Evolutionary conservation across 352 stramenopile genomes (phyloP), one percentile per base, ranked within the genome.

Genomic region (Pythium sukuiense): DNA sequence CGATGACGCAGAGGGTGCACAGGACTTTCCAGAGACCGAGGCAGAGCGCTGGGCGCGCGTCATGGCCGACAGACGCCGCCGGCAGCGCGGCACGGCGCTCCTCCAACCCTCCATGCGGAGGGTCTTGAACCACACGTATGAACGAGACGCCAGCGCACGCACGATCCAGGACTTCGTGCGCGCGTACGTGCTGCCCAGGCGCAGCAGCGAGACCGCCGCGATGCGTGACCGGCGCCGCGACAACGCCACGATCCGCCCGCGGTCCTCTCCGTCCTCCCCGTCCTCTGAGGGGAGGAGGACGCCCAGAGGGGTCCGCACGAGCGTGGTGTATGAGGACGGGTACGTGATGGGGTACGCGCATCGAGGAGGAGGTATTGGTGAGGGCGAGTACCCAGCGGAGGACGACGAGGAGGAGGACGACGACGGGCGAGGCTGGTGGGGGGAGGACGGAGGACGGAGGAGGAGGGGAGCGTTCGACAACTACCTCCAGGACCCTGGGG

Each of bases 91-190:
- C 54, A 37, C 46, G 32, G 58, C 67, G 33, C 50, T 63, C 6
- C 33, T 71, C 16, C 65, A 71, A 27, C 65, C 58, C 11, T 75
- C 70, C 16, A 63, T 73, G 49, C 61, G 62, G 24, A 60, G 64
- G 18, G 76, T 61, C 50, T 61, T 77, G 9, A 66, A 71, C 61
- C 52, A 65, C 29, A 70, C 70, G 46, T 66, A 73, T 14, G 55
- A 68, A 4, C 62, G 69, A 14, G 58, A 70, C 18, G 70, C 65
- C 6, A 67, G 70, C 8, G 73, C 71, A 45, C 66, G 63, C 33
- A 55, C 37, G 62, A 73, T 80, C 62, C 73, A 76, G 50, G 54
- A 52, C 12, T 76, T 73, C 32, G 52, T 76, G 26, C 65, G 61
- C 30, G 16, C n/a, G 5, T 59, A 63, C 52, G 50, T 65, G 13